These are phyloP conservation scores for Cyathus striatus DNA, from an alignment of 768 basidiomycete genomes.

Conservation along the genomic window DNA sequence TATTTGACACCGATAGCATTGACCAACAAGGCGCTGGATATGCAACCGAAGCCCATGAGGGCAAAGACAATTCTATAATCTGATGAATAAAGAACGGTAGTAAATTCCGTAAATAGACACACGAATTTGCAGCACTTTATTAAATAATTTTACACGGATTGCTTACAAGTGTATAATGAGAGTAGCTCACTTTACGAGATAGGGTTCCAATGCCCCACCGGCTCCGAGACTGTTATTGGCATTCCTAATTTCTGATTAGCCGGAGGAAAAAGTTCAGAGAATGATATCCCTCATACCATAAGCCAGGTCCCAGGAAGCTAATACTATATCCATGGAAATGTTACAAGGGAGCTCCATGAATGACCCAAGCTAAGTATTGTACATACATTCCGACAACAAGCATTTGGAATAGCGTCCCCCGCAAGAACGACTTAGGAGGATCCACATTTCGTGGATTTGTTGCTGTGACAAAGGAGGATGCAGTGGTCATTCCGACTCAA, in stretches of 20 bases:
- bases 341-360: too few species aligned
- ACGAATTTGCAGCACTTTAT: slow-evolving; percentile 9
- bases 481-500: too few species aligned
- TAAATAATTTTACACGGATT: neutral
- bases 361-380: neutral
- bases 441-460: neutral
- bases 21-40: slow-evolving; percentile 10
- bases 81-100: neutral
- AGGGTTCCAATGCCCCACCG: slow-evolving; percentile 11
- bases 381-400: slow-evolving; percentile 9
- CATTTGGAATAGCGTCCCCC: slow-evolving; percentile 10
- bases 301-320: neutral
- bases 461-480: too few species aligned
- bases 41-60: slow-evolving; percentile 11
- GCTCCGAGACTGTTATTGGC: slow-evolving; percentile 11
- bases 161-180: neutral
- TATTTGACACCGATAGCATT: slow-evolving; percentile 11
- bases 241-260: slow-evolving; percentile 4
- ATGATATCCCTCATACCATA: neutral
- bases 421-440: slow-evolving; percentile 4
- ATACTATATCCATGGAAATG: neutral
- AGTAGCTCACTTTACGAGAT: slow-evolving; percentile 10
- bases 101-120: neutral
- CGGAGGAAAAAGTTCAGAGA: neutral
- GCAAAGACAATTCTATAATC: slow-evolving; percentile 11